Conservation (phyloP, 163 green algal species). For the Chlorella variabilis region DNA sequence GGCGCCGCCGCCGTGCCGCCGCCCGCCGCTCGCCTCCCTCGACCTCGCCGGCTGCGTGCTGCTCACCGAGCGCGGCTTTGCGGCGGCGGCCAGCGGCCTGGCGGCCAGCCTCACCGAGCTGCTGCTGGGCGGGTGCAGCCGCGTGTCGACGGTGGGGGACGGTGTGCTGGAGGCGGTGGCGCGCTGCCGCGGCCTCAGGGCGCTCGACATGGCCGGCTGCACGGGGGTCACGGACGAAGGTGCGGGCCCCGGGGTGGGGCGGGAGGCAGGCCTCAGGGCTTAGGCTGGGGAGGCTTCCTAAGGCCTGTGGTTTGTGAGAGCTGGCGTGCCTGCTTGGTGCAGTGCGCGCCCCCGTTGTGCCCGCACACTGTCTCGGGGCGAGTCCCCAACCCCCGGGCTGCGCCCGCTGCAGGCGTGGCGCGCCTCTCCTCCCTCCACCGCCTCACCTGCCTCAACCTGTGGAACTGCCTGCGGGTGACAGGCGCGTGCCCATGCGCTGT, state of each 20-base stretch:
- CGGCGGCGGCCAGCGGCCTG: conserved; percentile 16
- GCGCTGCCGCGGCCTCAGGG: conserved; percentile 25
- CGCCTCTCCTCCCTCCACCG: conserved; percentile 26
- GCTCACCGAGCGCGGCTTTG: conserved; percentile 40
- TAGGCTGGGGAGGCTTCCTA: too few relatives aligned
- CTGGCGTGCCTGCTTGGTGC: too few relatives aligned
- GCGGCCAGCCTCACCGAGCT: conserved; percentile 18
- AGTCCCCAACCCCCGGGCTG: too few relatives aligned
- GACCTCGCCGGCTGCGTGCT: conserved; percentile 54
- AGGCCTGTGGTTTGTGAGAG: too few relatives aligned
- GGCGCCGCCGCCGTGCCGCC: background rate
- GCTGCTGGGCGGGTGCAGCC: conserved; percentile 43
- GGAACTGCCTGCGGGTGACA: conserved; percentile 60
- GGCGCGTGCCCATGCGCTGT: background rate
- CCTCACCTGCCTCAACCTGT: conserved; percentile 46
- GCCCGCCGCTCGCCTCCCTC: conserved; percentile 42
- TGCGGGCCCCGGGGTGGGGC: conserved; percentile 31
- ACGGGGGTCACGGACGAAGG: conserved; percentile 49
- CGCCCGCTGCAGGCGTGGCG: conserved; percentile 30
- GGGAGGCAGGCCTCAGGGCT: too few relatives aligned
- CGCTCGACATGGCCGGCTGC: conserved; percentile 57
- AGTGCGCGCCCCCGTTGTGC: too few relatives aligned
- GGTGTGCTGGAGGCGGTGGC: conserved; percentile 32
- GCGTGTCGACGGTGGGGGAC: conserved; percentile 53
- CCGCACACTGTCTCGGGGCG: too few relatives aligned